Evolutionary conservation across 192 early-diverging fungal genomes (phyloP).

Genomic region (Coemansia sp.): DNA sequence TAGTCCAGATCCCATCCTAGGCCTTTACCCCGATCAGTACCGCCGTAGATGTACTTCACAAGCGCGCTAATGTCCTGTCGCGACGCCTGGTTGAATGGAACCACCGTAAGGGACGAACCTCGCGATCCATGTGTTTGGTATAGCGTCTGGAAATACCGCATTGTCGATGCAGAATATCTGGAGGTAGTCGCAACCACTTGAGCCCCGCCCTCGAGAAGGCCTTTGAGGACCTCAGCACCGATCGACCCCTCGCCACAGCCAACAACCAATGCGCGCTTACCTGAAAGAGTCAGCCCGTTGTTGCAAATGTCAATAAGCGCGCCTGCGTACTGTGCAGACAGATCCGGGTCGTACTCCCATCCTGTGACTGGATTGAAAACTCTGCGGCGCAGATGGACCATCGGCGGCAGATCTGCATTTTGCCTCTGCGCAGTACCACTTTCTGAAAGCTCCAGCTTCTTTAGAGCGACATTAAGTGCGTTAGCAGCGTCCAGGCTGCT

Average conservation of each 20-base stretch:
- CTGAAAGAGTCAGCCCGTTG: conserved; percentile 79
- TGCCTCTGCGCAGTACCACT: not conserved
- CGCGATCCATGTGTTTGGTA: conserved; percentile 89
- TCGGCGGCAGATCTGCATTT: conserved; percentile 43
- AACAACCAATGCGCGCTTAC: conserved; percentile 77
- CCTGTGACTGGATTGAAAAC: conserved; percentile 39
- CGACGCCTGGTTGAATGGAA: conserved; percentile 94
- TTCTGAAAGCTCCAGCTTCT: conserved; percentile 22
- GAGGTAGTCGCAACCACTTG: conserved; percentile 91
- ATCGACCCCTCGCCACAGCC: conserved; percentile 91
- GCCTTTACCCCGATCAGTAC: conserved; percentile 54
- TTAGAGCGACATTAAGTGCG: conserved; percentile 19
- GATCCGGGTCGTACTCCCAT: conserved; percentile 71
- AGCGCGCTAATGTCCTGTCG: conserved; percentile 78
- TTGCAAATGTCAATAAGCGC: conserved; percentile 71
- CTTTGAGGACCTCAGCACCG: conserved; percentile 88
- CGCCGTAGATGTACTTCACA: conserved; percentile 83
- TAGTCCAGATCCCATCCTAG: conserved; percentile 94
- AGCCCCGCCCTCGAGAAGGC: conserved; percentile 82
- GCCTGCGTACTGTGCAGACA: conserved; percentile 71
- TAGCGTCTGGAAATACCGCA: conserved; percentile 85
- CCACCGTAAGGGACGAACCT: conserved; percentile 79
- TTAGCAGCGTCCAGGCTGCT: not conserved
- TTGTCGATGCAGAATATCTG: conserved; percentile 74
- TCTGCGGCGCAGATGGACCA: conserved; percentile 68